These are phyloP conservation scores for Gossypium mustelinum DNA, from an alignment of 345 rosid species.

Conservation along the genomic window DNA sequence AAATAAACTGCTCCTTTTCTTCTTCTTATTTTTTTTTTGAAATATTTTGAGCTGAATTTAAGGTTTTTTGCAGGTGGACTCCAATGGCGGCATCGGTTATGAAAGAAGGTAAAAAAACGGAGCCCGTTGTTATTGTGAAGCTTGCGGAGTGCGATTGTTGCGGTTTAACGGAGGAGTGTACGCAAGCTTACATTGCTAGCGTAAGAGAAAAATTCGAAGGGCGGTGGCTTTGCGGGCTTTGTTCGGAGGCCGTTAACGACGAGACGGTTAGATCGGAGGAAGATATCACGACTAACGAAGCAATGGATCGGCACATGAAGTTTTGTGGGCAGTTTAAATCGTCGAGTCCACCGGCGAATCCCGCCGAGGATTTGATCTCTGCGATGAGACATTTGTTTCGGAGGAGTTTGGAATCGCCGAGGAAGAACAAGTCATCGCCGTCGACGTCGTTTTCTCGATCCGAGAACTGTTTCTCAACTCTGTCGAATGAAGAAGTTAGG, in stretches of 20 bases:
- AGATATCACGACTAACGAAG: slow-evolving; percentile 44
- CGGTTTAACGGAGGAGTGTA: slow-evolving; percentile 69
- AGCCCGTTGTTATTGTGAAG: slow-evolving; percentile 20
- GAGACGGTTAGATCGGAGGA: slow-evolving; percentile 40
- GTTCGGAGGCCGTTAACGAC: slow-evolving; percentile 66
- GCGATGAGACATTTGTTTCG: slow-evolving; percentile 37
- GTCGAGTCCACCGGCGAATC: slow-evolving; percentile 31
- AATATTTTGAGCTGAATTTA: neutral
- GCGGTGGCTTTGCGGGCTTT: slow-evolving; percentile 75
- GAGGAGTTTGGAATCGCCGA: slow-evolving; percentile 38
- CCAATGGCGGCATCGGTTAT: neutral
- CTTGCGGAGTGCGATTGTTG: slow-evolving; percentile 64
- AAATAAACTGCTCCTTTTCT: neutral
- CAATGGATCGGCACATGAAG: slow-evolving; percentile 53
- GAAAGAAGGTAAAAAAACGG: neutral
- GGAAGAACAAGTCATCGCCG: slow-evolving; percentile 12
- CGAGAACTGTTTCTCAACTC: slow-evolving; percentile 18
- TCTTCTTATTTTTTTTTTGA: neutral
- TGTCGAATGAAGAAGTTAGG: slow-evolving; percentile 1
- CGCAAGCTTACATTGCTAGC: slow-evolving; percentile 46
- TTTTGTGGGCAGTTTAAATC: slow-evolving; percentile 50
- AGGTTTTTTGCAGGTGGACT: neutral
- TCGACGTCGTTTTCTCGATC: neutral
- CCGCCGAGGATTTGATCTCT: slow-evolving; percentile 39
- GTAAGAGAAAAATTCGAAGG: slow-evolving; percentile 55